phyloP scores from a whole-genome alignment of 1,284 basidiomycete genomes.

The Malassezia equina region DNA sequence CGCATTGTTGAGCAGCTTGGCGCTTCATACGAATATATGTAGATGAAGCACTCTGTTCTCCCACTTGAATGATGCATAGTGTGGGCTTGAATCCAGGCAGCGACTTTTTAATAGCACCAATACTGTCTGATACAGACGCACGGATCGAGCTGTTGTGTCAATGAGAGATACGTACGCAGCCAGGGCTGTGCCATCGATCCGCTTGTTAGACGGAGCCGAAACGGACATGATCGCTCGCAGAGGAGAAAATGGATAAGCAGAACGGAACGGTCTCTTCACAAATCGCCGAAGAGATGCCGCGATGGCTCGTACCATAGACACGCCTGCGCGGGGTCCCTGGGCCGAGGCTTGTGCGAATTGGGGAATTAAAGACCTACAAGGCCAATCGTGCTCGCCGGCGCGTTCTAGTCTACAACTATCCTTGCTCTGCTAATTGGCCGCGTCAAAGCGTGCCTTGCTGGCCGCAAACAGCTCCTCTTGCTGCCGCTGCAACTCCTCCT shows the following conservation, averaged over 20 bases:
- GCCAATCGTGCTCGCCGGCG: background rate
- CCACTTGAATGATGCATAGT: slow-evolving; percentile 88
- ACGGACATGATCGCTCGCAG: background rate
- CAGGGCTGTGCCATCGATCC: slow-evolving; percentile 70
- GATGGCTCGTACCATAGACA: background rate
- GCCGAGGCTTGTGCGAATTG: background rate
- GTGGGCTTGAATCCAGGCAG: slow-evolving; percentile 77
- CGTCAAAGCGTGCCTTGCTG: slow-evolving; percentile 57
- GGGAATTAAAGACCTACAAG: background rate
- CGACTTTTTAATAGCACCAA: slow-evolving; percentile 46
- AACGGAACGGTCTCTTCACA: background rate
- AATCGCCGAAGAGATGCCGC: background rate
- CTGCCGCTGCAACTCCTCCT: slow-evolving; percentile 74
- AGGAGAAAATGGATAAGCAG: background rate
- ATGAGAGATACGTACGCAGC: slow-evolving; percentile 60
- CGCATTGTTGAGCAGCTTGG: slow-evolving; percentile 88
- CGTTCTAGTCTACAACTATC: background rate
- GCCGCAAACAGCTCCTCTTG: slow-evolving; percentile 87
- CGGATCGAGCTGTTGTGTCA: slow-evolving; percentile 21
- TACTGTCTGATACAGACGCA: slow-evolving; percentile 29
- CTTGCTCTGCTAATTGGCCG: slow-evolving; percentile 25
- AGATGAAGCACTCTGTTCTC: slow-evolving; percentile 74
- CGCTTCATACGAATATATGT: slow-evolving; percentile 97
- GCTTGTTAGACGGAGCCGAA: background rate
- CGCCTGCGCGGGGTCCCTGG: background rate